Percentiles rank a stretch among this genome's conserved stretches.
These are phyloP conservation scores for Aspergillus sp. DNA, from an alignment of 2,329 filamentous ascomycete species.

Conservation along the genomic window DNA sequence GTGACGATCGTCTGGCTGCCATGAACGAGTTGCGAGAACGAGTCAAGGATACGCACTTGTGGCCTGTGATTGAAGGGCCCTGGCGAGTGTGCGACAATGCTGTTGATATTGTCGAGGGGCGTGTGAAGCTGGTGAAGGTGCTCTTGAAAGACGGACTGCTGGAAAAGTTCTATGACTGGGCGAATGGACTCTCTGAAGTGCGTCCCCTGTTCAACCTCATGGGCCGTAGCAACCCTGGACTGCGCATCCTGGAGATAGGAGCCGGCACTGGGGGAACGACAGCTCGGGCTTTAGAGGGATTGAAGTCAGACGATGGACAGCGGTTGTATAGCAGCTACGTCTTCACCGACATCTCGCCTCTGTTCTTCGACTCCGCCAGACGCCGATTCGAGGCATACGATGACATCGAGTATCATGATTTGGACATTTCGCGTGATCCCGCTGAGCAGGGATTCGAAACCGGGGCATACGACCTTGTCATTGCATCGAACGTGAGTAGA, in stretches of 20 bases:
- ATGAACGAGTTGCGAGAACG: not conserved
- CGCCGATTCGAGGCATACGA: conserved; percentile 3
- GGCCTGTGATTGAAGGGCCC: not conserved
- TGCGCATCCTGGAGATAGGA: conserved; percentile 28
- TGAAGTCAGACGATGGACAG: not conserved
- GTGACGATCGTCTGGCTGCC: not conserved
- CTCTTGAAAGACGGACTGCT: not conserved
- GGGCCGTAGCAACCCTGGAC: conserved; percentile 23
- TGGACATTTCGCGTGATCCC: conserved; percentile 31
- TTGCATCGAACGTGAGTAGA: conserved; percentile 31
- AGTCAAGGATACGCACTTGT: not conserved
- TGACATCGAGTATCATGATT: not conserved
- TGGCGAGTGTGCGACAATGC: not conserved
- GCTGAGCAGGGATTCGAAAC: conserved; percentile 29
- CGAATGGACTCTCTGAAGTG: not conserved
- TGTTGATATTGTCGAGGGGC: not conserved
- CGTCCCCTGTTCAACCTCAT: conserved; percentile 3
- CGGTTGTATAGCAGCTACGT: not conserved
- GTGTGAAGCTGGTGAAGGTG: not conserved
- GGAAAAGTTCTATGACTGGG: not conserved
- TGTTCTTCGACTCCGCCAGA: not conserved
- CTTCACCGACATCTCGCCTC: not conserved
- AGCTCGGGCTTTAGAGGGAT: not conserved
- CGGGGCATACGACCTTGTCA: conserved; percentile 32
- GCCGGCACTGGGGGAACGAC: conserved; percentile 26